These are phyloP conservation scores for Aristolochia contorta DNA, from an alignment of 164 flowering plant genomes.

Conservation along the genomic window DNA sequence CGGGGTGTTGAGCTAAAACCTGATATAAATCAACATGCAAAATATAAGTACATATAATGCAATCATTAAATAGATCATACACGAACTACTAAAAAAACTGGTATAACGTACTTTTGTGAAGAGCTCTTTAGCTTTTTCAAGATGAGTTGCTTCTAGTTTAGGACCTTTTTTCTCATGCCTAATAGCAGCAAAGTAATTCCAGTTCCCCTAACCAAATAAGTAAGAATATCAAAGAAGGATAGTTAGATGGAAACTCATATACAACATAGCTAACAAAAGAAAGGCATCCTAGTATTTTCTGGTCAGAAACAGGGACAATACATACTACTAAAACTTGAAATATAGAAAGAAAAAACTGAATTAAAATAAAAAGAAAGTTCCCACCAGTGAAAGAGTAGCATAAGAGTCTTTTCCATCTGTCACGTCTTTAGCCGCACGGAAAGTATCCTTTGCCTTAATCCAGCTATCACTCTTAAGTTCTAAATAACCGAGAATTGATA, in stretches of 20 bases:
- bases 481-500: conserved; percentile 81
- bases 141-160: conserved; percentile 94
- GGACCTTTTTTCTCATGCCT: conserved; percentile 84
- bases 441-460: conserved; percentile 97
- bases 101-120: conserved; percentile 51
- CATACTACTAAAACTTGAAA: no score
- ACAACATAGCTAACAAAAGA: no score
- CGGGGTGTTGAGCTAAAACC: conserved; percentile 70
- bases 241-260: no score
- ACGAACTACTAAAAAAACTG: not conserved
- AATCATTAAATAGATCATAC: not conserved
- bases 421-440: conserved; percentile 78
- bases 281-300: no score
- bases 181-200: conserved; percentile 96
- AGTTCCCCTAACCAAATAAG: conserved; percentile 61
- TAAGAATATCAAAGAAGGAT: no score
- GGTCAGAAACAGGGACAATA: no score
- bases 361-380: not conserved
- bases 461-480: conserved; percentile 98
- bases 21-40: conserved; percentile 11
- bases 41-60: not conserved
- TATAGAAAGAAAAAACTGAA: not conserved
- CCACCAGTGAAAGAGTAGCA: conserved; percentile 78
- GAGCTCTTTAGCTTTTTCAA: conserved; percentile 94
- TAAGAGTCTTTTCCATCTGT: conserved; percentile 89